Evolutionary conservation across 2,329 filamentous ascomycete species (phyloP).

Genomic region (Colletotrichum musae): DNA sequence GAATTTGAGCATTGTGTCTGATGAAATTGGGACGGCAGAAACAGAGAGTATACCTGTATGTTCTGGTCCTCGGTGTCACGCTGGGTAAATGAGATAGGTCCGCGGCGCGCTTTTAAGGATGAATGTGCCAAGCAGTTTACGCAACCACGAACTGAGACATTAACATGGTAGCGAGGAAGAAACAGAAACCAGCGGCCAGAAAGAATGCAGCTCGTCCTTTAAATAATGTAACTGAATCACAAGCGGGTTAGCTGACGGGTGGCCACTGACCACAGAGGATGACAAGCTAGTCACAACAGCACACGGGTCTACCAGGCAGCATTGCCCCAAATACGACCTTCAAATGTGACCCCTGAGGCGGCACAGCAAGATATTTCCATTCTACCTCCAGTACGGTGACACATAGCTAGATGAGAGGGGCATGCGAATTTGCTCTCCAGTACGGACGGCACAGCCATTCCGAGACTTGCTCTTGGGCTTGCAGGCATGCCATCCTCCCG

Average conservation of each 20-base stretch:
- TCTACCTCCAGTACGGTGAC: constrained; percentile 11
- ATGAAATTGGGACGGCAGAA: not conserved
- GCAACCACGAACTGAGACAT: not conserved
- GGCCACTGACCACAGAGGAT: not conserved
- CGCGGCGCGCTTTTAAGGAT: not conserved
- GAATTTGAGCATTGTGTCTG: constrained; percentile 15
- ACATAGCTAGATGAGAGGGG: constrained; percentile 7
- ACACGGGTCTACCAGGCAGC: not conserved
- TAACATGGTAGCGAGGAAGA: not conserved
- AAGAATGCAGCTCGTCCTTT: constrained; percentile 3
- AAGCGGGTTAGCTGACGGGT: not conserved
- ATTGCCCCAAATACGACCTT: not conserved
- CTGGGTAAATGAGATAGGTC: not conserved
- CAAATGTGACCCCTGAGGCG: constrained; percentile 1
- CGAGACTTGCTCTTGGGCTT: not conserved
- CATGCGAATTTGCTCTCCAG: constrained; percentile 26
- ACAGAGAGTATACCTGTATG: not conserved
- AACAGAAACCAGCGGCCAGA: not conserved
- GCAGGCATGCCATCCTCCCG: constrained; percentile 5
- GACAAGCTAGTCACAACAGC: not conserved
- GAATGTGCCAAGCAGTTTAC: not conserved
- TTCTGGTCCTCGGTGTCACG: not conserved
- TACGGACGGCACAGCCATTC: not conserved
- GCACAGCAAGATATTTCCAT: constrained; percentile 10
- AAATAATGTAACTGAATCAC: constrained; percentile 11